Evolutionary conservation across 129 eudicot genomes (phyloP), one percentile per base, ranked within the genome.

Genomic region (Artemisia tridentata): DNA sequence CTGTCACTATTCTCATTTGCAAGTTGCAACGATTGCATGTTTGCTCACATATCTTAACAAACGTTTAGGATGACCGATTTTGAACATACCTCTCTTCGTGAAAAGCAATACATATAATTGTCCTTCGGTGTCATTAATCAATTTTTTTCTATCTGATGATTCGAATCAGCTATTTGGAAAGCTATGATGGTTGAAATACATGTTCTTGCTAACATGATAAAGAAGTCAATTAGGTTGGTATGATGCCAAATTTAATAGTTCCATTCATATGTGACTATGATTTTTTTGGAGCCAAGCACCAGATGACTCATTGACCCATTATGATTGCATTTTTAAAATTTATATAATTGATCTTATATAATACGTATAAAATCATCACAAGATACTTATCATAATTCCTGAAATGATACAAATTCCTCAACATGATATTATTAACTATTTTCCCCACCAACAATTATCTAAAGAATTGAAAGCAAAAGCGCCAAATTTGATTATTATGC

Each of bases 361-460:
- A 45, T 55, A 54, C 41, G 19, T 53, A 74, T 62, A 77, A 69
- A 27, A 77, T 62, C 80, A 69, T 69, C 43, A 3, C 64, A 69
- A 62, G 25, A 69, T 70, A 29, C 72, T 51, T 54, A 21, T 70
- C 66, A 70, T 51, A 70, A 76, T 76, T 76, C 57, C 63, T 60
- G 69, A 49, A 65, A 65, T 11, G 56, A 50, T 76, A 69, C 12
- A 69, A 69, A 55, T 71, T 71, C 77, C 72, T 63, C 72, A 78
- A 63, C 59, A 71, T 63, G 67, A 55, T 15, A 20, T 23, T 9
- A 45, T 63, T 45, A 69, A 62, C 63, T 61, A 69, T 77, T 69
- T 76, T 25, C 71, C 76, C 81, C 76, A 77, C 80, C 50, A 77
- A 60, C 74, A 67, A 46, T 49, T 67, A 76, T 69, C 46, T 50